A percentile compares a stretch with the other conserved stretches of the same genome.
phyloP scores from a whole-genome alignment of 495 filamentous ascomycete species.

The Baudoinia panamericana region DNA sequence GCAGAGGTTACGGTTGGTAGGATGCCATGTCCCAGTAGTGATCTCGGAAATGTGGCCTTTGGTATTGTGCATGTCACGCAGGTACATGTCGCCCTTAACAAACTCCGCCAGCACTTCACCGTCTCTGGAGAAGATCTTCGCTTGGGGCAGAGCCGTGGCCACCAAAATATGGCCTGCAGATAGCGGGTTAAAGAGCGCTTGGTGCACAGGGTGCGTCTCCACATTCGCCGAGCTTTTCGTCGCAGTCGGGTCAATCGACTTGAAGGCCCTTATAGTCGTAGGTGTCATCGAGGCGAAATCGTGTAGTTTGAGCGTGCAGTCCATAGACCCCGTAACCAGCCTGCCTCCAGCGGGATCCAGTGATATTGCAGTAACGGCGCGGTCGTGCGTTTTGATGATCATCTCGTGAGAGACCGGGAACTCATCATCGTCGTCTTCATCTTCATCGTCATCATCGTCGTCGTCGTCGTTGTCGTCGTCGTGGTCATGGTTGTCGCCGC shows the following conservation, averaged over 20 bases:
- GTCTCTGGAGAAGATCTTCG: conserved; percentile 77
- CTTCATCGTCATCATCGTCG: conserved; percentile 43
- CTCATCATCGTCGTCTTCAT: conserved; percentile 69
- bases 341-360: conserved; percentile 76
- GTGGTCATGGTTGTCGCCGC: conserved; percentile 19
- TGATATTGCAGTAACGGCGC: conserved; percentile 68
- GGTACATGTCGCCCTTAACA: conserved; percentile 94
- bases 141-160: conserved; percentile 73
- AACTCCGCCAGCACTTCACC: conserved; percentile 76
- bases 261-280: conserved; percentile 85
- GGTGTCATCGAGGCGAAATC: conserved; percentile 94
- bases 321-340: conserved; percentile 75
- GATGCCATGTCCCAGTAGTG: conserved; percentile 77
- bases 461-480: conserved; percentile 39
- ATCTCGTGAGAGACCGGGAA: conserved; percentile 91
- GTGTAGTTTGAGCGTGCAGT: conserved; percentile 83
- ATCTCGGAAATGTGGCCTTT: conserved; percentile 91
- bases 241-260: conserved; percentile 72
- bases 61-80: conserved; percentile 90
- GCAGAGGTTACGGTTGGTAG: conserved; percentile 64
- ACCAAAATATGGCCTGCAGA: conserved; percentile 73
- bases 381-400: conserved; percentile 80
- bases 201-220: conserved; percentile 79
- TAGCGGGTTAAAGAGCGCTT: conserved; percentile 72
- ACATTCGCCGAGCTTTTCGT: conserved; percentile 57